Conservation (phyloP, 129 eudicot genomes). For the Artemisia annua region DNA sequence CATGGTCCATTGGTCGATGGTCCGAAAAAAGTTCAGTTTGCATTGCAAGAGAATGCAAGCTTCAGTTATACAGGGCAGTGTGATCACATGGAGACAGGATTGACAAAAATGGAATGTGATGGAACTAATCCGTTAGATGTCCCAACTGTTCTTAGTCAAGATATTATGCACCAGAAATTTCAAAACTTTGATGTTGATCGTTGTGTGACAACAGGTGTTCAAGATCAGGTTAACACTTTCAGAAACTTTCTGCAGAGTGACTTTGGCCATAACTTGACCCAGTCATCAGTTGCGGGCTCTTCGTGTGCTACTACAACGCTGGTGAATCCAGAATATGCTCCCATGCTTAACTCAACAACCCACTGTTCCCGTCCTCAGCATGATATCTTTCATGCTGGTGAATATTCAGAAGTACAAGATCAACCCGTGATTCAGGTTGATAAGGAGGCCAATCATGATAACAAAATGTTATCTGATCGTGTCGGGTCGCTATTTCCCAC, state of each 20-base stretch:
- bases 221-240: conserved; percentile 53
- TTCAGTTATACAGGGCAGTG: conserved; percentile 61
- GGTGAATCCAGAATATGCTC: conserved; percentile 67
- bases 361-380: conserved; percentile 35
- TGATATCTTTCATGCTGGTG: not conserved
- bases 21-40: conserved; percentile 81
- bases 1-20: conserved; percentile 43
- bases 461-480: conserved; percentile 35
- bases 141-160: conserved; percentile 36
- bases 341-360: conserved; percentile 71
- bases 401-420: not conserved
- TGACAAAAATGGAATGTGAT: conserved; percentile 85
- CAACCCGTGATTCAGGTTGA: conserved; percentile 24
- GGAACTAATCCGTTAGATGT: conserved; percentile 46
- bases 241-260: conserved; percentile 74
- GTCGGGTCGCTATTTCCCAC: not conserved
- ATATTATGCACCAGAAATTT: conserved; percentile 33
- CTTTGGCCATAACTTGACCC: conserved; percentile 60
- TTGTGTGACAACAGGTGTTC: conserved; percentile 40
- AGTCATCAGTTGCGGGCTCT: conserved; percentile 72
- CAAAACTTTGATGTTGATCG: conserved; percentile 46
- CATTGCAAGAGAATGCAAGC: conserved; percentile 34
- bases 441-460: conserved; percentile 27
- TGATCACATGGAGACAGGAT: conserved; percentile 54
- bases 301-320: conserved; percentile 74